Evolutionary conservation across 2,329 filamentous ascomycete species (phyloP), one percentile per base, ranked within the genome.

Genomic region (Colletotrichum paranaense): DNA sequence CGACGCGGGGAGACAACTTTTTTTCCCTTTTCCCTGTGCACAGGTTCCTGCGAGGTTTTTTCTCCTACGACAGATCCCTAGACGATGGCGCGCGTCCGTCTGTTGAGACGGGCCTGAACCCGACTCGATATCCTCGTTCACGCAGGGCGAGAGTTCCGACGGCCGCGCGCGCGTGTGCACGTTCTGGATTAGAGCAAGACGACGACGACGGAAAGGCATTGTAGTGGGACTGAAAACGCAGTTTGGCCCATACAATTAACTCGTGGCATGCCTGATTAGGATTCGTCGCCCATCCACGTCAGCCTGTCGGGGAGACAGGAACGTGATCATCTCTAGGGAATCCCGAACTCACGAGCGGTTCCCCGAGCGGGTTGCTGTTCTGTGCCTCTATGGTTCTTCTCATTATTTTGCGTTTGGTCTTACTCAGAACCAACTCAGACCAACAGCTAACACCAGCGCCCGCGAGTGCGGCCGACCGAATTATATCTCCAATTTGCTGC

Each of bases 101-200:
- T 22, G 7, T 49, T 49, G 42, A 49, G 42, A 49, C 42, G 42
- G 42, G 19, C 42, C 42, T 62, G 30, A 62, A 42, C 32, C 53
- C 30, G 16, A 49, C 32, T 22, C 55, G 7, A 49, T 22, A 49
- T 22, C 42, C 42, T 49, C 42, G 19, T 49, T 49, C 42, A n/a
- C 22, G 60, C 67, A 59, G 24, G 12, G 53, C 62, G 22, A 67
- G 56, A 67, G 68, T 59, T 67, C 56, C 62, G 62, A 71, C 62
- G 42, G 42, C 53, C 30, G 55, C 30, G 55, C 42, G 42, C 19
- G 42, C 42, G 38, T 2, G 16, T 59, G 22, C 19, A 32, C 8
- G 26, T 35, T 7, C 56, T 49, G 19, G 26, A 38, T 30, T n/a
- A 35, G 14, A 58, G 9, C n/a, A n/a, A 19, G n/a, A 57, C 55